Evolutionary conservation across 768 basidiomycete genomes (phyloP), one percentile per base, ranked within the genome.

Genomic region (Lentinula edodes): DNA sequence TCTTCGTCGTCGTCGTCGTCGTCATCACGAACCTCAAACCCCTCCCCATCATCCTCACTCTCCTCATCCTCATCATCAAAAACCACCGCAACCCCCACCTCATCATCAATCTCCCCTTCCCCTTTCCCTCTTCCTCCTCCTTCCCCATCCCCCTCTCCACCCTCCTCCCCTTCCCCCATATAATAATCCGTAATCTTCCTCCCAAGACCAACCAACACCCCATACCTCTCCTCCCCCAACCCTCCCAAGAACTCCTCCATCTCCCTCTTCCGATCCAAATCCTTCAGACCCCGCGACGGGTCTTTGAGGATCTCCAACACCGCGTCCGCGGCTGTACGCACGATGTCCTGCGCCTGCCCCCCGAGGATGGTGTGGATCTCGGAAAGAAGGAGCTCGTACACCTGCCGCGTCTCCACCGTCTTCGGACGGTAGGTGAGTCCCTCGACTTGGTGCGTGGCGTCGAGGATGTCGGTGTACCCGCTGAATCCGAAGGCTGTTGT

Each of bases 51-150:
- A 2, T 83, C 79, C 4, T 95, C 93, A 2, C 83, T 79, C 4
- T 97, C 95, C 67, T 93, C 88, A 65, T 97, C 96, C 62, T 98
- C 97, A 69, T 98, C 96, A 65, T 98, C 95, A 62, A 98, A 98
- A 5, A 98, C 89, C 7, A 99, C 95, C 0, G 96, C 96, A 1
- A 99, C 96, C n/a, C 96, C 95, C 48, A 91, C 87, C 67, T 96
- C 95, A 62, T 95, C 95, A 65, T 98, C 96, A 67, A 98, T 94
- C 73, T 90, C 93, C 2, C 86, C 91, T 61, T 91, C 92, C 72
- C 89, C 88, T 52, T 82, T 78, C 70, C 92, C 93, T 74, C 81
- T 79, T 66, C 32, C 18, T 18, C 32, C 53, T 0, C 89, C 89
- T 68, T 95, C 93, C 0, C 74, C 86, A n/a, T 74, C 79, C 72